Evolutionary conservation across 192 early-diverging fungal species (phyloP).

Genomic region (Rhizophagus sp.): DNA sequence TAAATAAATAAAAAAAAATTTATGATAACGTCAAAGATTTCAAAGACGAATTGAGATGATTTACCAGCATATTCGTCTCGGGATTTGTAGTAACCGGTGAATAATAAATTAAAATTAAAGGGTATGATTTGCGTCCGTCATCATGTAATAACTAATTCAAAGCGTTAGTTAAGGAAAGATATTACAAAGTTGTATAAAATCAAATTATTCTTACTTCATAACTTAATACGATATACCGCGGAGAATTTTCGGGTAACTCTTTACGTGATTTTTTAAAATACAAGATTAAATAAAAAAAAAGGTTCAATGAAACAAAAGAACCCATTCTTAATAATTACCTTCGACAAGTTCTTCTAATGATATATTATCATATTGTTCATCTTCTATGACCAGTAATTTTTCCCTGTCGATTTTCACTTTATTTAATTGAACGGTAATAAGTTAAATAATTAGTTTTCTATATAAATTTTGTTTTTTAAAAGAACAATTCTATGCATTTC

Average conservation of each 20-base stretch:
- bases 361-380: conserved; percentile 46
- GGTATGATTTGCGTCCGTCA: conserved; percentile 72
- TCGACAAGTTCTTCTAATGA: conserved; percentile 59
- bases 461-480: no score
- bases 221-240: conserved; percentile 63
- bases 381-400: conserved; percentile 46
- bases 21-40: conserved; percentile 4
- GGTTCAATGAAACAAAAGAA: not conserved
- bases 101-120: conserved; percentile 73
- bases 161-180: not conserved
- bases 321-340: conserved; percentile 30
- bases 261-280: not conserved
- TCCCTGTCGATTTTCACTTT: conserved; percentile 53
- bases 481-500: no score
- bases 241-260: conserved; percentile 63
- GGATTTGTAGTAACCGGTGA: conserved; percentile 50
- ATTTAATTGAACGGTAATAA: not conserved
- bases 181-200: not conserved
- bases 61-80: conserved; percentile 47
- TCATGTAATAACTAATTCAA: conserved; percentile 48
- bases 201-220: conserved; percentile 42
- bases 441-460: not conserved
- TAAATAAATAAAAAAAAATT: not conserved
- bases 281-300: not conserved
- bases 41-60: not conserved